phyloP scores from a whole-genome alignment of 1,284 basidiomycete genomes.

The Laetiporus sulphureus region DNA sequence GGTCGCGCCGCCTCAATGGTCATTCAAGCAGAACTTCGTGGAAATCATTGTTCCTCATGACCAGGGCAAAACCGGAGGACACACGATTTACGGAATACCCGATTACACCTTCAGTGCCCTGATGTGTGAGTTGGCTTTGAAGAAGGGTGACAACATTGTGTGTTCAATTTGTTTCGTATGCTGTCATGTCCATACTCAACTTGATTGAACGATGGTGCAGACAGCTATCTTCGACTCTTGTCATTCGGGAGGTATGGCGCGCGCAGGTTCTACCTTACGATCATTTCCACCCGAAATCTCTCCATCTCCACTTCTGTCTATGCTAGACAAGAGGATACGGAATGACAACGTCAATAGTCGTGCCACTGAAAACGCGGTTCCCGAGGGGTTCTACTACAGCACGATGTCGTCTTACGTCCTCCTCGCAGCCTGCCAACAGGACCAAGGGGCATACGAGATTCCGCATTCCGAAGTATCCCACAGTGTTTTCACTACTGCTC shows the following conservation, averaged over 20 bases:
- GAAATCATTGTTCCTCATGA: slow-evolving; percentile 8
- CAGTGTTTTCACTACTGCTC: neutral
- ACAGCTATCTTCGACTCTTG: slow-evolving; percentile 1
- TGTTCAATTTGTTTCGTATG: neutral
- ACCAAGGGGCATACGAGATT: neutral
- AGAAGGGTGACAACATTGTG: slow-evolving; percentile 4
- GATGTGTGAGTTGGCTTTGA: neutral
- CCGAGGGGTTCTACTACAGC: neutral
- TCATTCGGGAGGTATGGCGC: neutral
- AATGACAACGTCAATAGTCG: neutral
- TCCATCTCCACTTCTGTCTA: neutral
- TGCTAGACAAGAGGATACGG: neutral
- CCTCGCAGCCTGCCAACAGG: neutral
- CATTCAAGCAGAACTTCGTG: neutral
- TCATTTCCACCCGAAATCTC: neutral
- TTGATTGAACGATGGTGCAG: neutral
- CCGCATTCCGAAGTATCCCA: neutral
- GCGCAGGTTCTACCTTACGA: neutral
- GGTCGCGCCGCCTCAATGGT: neutral
- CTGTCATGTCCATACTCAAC: neutral
- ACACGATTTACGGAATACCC: slow-evolving; percentile 1
- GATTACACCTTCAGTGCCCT: slow-evolving; percentile 1
- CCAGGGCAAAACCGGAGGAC: no score
- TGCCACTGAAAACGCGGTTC: neutral
- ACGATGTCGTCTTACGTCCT: neutral